Evolutionary conservation across 495 filamentous ascomycete genomes (phyloP), one percentile per base, ranked within the genome.

Genomic region (Sporormia fimetaria): DNA sequence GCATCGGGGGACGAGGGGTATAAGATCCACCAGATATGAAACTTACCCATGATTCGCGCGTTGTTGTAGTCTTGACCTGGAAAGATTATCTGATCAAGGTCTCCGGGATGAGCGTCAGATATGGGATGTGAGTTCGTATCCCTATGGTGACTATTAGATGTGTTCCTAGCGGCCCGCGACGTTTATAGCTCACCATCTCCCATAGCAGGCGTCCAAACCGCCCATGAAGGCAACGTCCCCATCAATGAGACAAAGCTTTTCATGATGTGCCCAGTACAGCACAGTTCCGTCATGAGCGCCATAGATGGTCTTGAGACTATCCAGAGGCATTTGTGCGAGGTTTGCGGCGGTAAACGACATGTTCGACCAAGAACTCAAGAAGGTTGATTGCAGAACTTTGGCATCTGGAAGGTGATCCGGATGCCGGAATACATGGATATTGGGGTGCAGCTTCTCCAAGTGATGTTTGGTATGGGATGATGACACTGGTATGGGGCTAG

Each of bases 61-160:
- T 96, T 94, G 62, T 96, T 96, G 61, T 81, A 96, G 55, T 96
- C 88, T 49, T 96, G 88, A 4, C 87, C 87, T 0, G 84, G 81
- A 61, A 93, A 94, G 0, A 95, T 63, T 23, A 78, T 82, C 18
- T 69, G 62, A 31, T 79, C 72, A 2, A 92, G 55, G 57, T 90
- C 76, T 1, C 71, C 71, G 1, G 85, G 84, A 57, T 95, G 87
- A 8, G 78, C 74, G 63, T 96, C 88, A 10, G 87, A 74, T 28
- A 94, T 81, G 9, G 81, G 73, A 58, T 96, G 88, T 51, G 55
- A 45, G 29, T 63, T 60, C 8, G 71, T 76, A 40, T 78, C 75
- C 49, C n/a, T n/a, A n/a, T n/a, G n/a, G n/a, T n/a, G n/a, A n/a
- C n/a, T n/a, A n/a, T n/a, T n/a, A n/a, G n/a, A n/a, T n/a, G n/a